A percentile compares a stretch with the other conserved stretches of the same genome.
These are phyloP conservation scores for Brasilioporus rufonigricans DNA, from an alignment of 768 basidiomycete genomes.

Conservation along the genomic window DNA sequence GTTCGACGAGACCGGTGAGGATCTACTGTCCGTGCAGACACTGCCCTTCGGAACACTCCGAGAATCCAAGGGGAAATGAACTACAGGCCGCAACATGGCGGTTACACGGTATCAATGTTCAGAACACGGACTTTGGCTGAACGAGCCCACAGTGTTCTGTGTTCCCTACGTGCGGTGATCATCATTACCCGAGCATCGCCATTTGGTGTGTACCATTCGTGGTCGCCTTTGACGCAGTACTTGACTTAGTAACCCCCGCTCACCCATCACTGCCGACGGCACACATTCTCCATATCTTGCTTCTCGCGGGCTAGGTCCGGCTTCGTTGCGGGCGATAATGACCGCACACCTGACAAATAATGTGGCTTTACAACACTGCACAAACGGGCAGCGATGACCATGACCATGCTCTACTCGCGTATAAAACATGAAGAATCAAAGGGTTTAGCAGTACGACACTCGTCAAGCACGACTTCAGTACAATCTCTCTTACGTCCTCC, in stretches of 20 bases:
- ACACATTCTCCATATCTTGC: not conserved
- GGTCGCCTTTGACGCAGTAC: not conserved
- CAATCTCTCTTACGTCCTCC: not conserved
- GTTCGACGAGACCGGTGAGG: not conserved
- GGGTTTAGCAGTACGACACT: not conserved
- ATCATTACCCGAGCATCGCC: not conserved
- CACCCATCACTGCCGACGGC: not conserved
- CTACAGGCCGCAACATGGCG: too few species aligned
- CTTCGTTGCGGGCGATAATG: not conserved
- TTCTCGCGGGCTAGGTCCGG: not conserved
- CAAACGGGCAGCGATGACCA: constrained; percentile 5
- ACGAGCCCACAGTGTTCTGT: not conserved
- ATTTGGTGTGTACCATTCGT: not conserved
- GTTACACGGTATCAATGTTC: not conserved
- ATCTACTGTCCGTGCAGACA: too few species aligned
- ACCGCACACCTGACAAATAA: not conserved
- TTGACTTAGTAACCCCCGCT: not conserved
- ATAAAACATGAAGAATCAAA: constrained; percentile 9
- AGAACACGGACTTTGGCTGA: not conserved
- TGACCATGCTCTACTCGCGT: not conserved
- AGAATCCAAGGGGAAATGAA: not conserved
- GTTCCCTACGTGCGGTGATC: not conserved
- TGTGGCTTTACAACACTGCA: not conserved
- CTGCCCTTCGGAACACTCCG: not conserved
- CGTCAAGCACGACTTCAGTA: not conserved